Evolutionary conservation across 2,329 filamentous ascomycete genomes (phyloP), one percentile per base, ranked within the genome.

Genomic region (Bipolaris bicolor): DNA sequence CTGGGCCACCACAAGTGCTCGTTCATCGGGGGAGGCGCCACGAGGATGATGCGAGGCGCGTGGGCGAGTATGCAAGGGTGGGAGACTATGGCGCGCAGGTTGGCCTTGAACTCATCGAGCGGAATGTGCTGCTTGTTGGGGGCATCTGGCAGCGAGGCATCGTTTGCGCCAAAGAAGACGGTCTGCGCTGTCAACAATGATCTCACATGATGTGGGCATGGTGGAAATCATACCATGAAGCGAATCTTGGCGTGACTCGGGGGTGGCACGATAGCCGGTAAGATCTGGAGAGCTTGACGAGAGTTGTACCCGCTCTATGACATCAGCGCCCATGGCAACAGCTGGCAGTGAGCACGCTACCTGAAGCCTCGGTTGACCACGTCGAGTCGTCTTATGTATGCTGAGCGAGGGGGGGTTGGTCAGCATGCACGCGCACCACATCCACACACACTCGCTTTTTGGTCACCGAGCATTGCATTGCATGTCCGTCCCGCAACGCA

Each of bases 81-180:
- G 3, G 81, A 86, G 68, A 96, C 79, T 65, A 98, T 91, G 24
- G 80, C 81, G 62, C 76, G 82, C 46, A 97, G 78, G 70, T 97
- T 96, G 53, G 83, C 77, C 72, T 85, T 87, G 80, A 92, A 98
- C 58, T 86, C 78, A 1, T 88, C 83, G n/a, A 97, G 76, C 0
- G 91, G 86, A 7, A 98, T 85, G 74, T 94, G 87, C 76, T 98
- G 95, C 9, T 81, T 80, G 49, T 86, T 87, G 3, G 81, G 81
- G 4, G 83, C 81, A 36, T 84, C 79, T 3, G 86, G 84, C 3
- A 96, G 76, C 52, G 88, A 88, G 3, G 94, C 89, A 76, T 98
- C 95, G 73, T 99, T 98, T 66, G 95, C 91, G 16, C 95, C 95
- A 58, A 97, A 88, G 64, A 96, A 88, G 57, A 97, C 78, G 37